These are phyloP conservation scores for Corynascus novoguineensis DNA, from an alignment of 495 filamentous ascomycete genomes.

Conservation along the genomic window DNA sequence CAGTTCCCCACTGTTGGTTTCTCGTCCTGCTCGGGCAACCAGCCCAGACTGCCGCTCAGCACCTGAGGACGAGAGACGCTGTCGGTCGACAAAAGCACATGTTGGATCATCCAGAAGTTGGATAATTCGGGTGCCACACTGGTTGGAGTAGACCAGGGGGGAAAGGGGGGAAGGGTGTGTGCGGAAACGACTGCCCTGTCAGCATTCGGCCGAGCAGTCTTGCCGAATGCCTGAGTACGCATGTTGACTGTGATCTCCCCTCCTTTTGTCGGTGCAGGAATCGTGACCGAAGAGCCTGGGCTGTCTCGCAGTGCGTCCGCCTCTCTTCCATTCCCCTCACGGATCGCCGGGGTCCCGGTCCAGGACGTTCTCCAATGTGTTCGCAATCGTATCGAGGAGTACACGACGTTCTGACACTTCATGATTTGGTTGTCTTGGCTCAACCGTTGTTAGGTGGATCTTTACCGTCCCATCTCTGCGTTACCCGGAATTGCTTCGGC, in stretches of 20 bases:
- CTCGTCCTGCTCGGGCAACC: not conserved
- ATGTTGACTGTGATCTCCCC: not conserved
- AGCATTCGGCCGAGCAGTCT: slow-evolving; percentile 11
- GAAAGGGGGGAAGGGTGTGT: not conserved
- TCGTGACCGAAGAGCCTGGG: not conserved
- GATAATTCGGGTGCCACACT: not conserved
- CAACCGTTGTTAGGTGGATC: slow-evolving; percentile 6
- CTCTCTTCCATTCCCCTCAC: not conserved
- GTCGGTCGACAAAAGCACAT: not conserved
- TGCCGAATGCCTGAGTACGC: slow-evolving; percentile 8
- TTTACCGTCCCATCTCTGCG: not conserved
- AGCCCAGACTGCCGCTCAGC: not conserved
- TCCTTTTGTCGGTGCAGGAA: not conserved
- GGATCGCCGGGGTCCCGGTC: not conserved
- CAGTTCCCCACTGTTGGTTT: not conserved
- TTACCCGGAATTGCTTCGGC: slow-evolving; percentile 13
- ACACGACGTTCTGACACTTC: too few relatives aligned
- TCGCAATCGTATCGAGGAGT: not conserved
- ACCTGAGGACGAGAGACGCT: not conserved
- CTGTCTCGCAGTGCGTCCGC: not conserved
- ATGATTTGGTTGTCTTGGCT: slow-evolving; percentile 6
- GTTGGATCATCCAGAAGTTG: not conserved
- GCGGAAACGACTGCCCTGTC: too few relatives aligned
- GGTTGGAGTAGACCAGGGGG: too few relatives aligned
- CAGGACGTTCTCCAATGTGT: not conserved